These are phyloP conservation scores for Filobasidium wieringae DNA, from an alignment of 768 basidiomycete species.

Conservation along the genomic window DNA sequence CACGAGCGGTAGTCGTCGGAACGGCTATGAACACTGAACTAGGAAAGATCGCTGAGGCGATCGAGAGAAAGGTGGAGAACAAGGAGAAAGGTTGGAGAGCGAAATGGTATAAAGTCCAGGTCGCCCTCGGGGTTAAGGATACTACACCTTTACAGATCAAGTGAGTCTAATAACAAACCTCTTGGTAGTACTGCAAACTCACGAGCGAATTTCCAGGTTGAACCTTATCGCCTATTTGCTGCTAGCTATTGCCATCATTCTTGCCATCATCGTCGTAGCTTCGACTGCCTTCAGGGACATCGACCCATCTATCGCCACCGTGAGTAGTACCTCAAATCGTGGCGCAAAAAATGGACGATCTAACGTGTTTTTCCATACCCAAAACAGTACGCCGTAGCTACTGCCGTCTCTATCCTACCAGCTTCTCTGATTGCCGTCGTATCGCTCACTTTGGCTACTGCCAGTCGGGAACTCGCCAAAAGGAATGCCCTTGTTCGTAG, in stretches of 20 bases:
- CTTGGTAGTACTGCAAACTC: neutral
- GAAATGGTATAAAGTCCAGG: constrained; percentile 10
- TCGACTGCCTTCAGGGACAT: constrained; percentile 34
- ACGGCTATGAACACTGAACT: constrained; percentile 51
- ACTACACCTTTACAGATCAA: constrained; percentile 44
- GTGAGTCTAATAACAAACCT: neutral
- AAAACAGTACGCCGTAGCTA: constrained; percentile 38
- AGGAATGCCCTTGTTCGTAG: constrained; percentile 53
- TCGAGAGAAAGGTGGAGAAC: constrained; percentile 12
- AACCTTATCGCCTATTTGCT: constrained; percentile 39
- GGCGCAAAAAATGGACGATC: neutral
- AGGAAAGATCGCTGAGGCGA: constrained; percentile 34
- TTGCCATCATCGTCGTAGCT: constrained; percentile 40
- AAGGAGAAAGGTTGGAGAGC: constrained; percentile 10
- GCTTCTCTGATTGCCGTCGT: constrained; percentile 46
- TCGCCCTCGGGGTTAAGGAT: constrained; percentile 39
- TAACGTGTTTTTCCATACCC: neutral
- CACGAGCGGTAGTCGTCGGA: constrained; percentile 43
- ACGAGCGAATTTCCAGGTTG: constrained; percentile 17
- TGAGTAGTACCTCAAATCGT: neutral
- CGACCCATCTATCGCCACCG: constrained; percentile 10
- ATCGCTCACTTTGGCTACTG: constrained; percentile 50
- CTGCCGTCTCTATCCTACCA: constrained; percentile 40
- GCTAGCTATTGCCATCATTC: constrained; percentile 30
- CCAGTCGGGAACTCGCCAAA: constrained; percentile 47